Percentiles rank a stretch among this genome's conserved stretches.
Conservation (phyloP, 2,329 filamentous ascomycete species). For the Calonectria honghensis region DNA sequence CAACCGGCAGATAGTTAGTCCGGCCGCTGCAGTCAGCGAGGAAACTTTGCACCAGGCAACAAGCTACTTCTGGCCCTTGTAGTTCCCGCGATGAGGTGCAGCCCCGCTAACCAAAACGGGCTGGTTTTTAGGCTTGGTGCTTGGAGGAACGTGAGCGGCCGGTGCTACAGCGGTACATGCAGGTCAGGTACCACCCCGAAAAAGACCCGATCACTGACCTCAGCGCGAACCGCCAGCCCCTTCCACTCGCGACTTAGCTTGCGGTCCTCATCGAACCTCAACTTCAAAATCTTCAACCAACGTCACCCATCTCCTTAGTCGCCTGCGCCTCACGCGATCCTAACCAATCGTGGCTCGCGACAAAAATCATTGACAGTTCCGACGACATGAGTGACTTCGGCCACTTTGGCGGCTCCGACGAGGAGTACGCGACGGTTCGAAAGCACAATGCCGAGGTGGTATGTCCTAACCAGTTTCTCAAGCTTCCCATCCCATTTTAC, state of each 20-base stretch:
- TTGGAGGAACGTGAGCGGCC: conserved; percentile 37
- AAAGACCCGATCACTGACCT: conserved; percentile 41
- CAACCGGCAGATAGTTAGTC: conserved; percentile 52
- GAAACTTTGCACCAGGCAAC: conserved; percentile 34
- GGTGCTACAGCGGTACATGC: conserved; percentile 43
- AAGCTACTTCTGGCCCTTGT: conserved; percentile 34
- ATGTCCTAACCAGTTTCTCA: conserved; percentile 52
- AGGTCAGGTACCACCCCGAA: conserved; percentile 44
- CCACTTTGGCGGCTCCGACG: conserved; percentile 83
- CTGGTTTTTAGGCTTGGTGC: conserved; percentile 27
- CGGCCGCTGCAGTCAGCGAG: conserved; percentile 39
- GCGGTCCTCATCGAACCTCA: conserved; percentile 49
- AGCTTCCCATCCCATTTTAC: conserved; percentile 9
- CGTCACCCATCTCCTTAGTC: conserved; percentile 31
- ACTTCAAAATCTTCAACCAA: conserved; percentile 44
- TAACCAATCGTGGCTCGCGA: conserved; percentile 44
- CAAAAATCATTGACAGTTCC: conserved; percentile 33
- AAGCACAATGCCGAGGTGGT: conserved; percentile 87
- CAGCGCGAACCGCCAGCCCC: conserved; percentile 53
- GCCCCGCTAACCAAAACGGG: conserved; percentile 41
- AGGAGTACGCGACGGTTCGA: conserved; percentile 88
- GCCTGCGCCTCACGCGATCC: conserved; percentile 11
- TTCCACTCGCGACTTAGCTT: conserved; percentile 53
- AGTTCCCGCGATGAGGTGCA: conserved; percentile 36
- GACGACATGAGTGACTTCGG: conserved; percentile 80